Percentiles rank a stretch among this genome's conserved stretches.
Evolutionary conservation across 1,284 basidiomycete genomes (phyloP).

Genomic region (Lignosus rhinocerotis): DNA sequence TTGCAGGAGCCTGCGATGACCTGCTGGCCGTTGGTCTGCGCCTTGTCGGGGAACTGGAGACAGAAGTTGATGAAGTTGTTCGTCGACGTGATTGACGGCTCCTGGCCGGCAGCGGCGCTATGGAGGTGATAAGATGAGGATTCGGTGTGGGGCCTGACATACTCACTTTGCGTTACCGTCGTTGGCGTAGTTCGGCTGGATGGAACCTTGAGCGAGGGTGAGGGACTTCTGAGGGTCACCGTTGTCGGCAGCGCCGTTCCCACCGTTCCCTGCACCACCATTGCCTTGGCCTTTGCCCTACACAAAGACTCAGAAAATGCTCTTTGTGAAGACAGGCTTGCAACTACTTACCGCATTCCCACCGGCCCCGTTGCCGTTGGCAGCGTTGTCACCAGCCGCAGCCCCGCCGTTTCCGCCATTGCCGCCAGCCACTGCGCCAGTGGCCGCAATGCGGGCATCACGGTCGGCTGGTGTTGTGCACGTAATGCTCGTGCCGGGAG

Average conservation of each 20-base stretch:
- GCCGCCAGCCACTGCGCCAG: constrained; percentile 42
- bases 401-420: neutral
- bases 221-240: constrained; percentile 37
- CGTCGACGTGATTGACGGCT: constrained; percentile 44
- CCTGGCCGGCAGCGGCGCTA: constrained; percentile 43
- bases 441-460: constrained; percentile 48
- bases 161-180: constrained; percentile 32
- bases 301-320: too few relatives aligned
- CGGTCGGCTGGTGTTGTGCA: constrained; percentile 56
- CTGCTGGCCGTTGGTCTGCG: constrained; percentile 48
- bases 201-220: constrained; percentile 26
- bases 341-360: neutral
- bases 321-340: too few relatives aligned
- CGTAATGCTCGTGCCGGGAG: constrained; percentile 52
- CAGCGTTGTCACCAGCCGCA: constrained; percentile 4
- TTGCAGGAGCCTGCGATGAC: constrained; percentile 60
- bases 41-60: constrained; percentile 31
- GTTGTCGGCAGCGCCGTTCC: neutral
- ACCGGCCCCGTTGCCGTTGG: neutral
- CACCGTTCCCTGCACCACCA: neutral
- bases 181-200: constrained; percentile 40
- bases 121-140: neutral
- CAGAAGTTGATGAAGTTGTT: constrained; percentile 64
- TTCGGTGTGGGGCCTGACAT: too few relatives aligned
- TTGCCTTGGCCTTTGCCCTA: too few relatives aligned